phyloP scores from a whole-genome alignment of 2,329 filamentous ascomycete species.

The Dothidotthia symphoricarpi region DNA sequence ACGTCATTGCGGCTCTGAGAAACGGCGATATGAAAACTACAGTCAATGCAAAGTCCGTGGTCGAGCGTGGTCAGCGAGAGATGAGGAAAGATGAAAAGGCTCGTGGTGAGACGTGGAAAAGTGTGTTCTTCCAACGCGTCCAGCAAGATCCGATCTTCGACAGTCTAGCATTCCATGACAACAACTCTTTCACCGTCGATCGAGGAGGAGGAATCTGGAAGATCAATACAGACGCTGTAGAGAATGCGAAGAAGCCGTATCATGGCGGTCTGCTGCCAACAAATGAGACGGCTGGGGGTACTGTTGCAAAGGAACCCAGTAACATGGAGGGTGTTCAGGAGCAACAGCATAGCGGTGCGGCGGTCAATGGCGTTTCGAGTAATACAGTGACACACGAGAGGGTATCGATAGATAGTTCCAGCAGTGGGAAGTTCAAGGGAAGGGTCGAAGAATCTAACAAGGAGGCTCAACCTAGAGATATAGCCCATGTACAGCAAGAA shows the following conservation, averaged over 20 bases:
- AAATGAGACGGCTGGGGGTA: constrained; percentile 10
- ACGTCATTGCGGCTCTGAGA: constrained; percentile 42
- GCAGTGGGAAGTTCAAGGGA: not conserved
- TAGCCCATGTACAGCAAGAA: not conserved
- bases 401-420: no score
- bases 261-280: constrained; percentile 30
- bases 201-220: constrained; percentile 34
- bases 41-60: constrained; percentile 29
- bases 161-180: constrained; percentile 18
- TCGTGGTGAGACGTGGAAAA: constrained; percentile 39
- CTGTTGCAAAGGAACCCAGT: constrained; percentile 1
- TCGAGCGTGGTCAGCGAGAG: constrained; percentile 43
- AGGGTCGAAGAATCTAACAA: not conserved
- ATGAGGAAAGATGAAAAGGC: constrained; percentile 43
- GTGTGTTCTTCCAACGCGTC: constrained; percentile 43
- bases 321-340: no score
- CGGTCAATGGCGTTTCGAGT: no score
- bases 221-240: constrained; percentile 23
- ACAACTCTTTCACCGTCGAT: constrained; percentile 25
- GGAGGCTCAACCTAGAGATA: not conserved
- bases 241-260: constrained; percentile 26
- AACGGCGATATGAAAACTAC: constrained; percentile 44
- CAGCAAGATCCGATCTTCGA: constrained; percentile 28
- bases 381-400: no score
- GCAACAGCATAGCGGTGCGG: no score